Evolutionary conservation across 78 protist genomes (phyloP).

Genomic region (Monosiga brevicollis): DNA sequence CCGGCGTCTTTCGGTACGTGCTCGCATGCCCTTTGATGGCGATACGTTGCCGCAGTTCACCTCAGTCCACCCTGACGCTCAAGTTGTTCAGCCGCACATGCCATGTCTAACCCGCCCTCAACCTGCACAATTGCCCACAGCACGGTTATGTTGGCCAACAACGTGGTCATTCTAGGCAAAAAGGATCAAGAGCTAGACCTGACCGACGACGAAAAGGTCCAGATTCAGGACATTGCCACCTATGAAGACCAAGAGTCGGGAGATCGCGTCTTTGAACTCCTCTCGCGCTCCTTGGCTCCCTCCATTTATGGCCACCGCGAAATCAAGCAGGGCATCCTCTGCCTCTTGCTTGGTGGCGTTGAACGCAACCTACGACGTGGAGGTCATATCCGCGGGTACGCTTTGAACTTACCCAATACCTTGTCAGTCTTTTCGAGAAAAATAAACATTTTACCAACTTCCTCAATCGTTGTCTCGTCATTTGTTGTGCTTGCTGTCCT

Average conservation of each 20-base stretch:
- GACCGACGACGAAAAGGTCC: not conserved
- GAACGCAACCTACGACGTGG: slow-evolving; percentile 80
- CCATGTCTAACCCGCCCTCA: too few relatives aligned
- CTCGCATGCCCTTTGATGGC: too few relatives aligned
- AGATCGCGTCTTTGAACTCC: slow-evolving; percentile 26
- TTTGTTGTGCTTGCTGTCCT: too few relatives aligned
- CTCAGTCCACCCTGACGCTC: too few relatives aligned
- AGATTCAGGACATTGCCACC: not conserved
- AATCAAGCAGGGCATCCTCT: slow-evolving; percentile 79
- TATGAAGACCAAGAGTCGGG: not conserved
- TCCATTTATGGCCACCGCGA: slow-evolving; percentile 91
- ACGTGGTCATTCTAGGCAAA: slow-evolving; percentile 13
- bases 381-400: slow-evolving; percentile 81
- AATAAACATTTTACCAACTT: too few relatives aligned
- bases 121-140: too few relatives aligned
- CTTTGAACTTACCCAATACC: too few relatives aligned
- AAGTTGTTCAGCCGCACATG: too few relatives aligned
- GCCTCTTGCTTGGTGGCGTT: slow-evolving; percentile 92
- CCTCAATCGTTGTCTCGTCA: too few relatives aligned
- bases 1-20: slow-evolving; percentile 24
- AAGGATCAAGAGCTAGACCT: slow-evolving; percentile 26
- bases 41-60: too few relatives aligned
- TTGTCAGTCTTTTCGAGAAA: too few relatives aligned
- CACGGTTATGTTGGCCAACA: slow-evolving; percentile 51
- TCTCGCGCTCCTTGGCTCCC: slow-evolving; percentile 90